phyloP scores from a whole-genome alignment of 2,329 filamentous ascomycete species.

The Monosporascus sp. region DNA sequence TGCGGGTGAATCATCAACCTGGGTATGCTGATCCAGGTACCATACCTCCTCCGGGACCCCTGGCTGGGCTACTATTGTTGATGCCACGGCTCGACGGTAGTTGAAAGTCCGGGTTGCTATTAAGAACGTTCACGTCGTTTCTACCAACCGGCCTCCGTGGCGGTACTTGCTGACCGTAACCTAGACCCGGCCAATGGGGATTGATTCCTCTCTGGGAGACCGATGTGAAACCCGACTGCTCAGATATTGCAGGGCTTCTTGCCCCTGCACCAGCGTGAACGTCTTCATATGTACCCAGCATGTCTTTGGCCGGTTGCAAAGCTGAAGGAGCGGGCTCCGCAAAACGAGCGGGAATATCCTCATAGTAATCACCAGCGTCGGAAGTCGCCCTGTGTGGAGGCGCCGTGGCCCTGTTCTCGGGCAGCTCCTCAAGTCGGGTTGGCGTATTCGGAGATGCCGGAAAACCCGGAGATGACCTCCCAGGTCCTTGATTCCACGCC shows the following conservation, averaged over 20 bases:
- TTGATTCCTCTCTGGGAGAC: slow-evolving; percentile 86
- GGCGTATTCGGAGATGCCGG: slow-evolving; percentile 40
- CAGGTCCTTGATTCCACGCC: slow-evolving; percentile 47
- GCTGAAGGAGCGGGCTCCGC: slow-evolving; percentile 39
- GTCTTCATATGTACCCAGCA: slow-evolving; percentile 54
- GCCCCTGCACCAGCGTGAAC: slow-evolving; percentile 48
- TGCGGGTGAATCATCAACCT: slow-evolving; percentile 15
- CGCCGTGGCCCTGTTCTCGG: slow-evolving; percentile 30
- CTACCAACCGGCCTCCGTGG: slow-evolving; percentile 44
- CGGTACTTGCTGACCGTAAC: slow-evolving; percentile 38
- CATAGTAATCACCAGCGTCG: slow-evolving; percentile 62
- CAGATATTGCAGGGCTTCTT: slow-evolving; percentile 71
- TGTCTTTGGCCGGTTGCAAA: slow-evolving; percentile 22
- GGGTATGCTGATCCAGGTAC: slow-evolving; percentile 52
- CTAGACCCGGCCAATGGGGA: slow-evolving; percentile 61
- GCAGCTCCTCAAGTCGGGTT: slow-evolving; percentile 30
- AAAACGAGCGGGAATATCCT: slow-evolving; percentile 89
- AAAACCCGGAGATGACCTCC: slow-evolving; percentile 38
- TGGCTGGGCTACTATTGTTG: slow-evolving; percentile 11
- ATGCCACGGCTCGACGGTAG: slow-evolving; percentile 46
- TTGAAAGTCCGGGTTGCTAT: slow-evolving; percentile 81
- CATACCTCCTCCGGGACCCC: slow-evolving; percentile 36
- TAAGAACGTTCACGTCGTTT: slow-evolving; percentile 68
- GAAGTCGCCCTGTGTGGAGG: slow-evolving; percentile 23
- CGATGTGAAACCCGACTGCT: slow-evolving; percentile 82